phyloP scores from a whole-genome alignment of 371 early-diverging fungal genomes.

The Mucor velutinosus region DNA sequence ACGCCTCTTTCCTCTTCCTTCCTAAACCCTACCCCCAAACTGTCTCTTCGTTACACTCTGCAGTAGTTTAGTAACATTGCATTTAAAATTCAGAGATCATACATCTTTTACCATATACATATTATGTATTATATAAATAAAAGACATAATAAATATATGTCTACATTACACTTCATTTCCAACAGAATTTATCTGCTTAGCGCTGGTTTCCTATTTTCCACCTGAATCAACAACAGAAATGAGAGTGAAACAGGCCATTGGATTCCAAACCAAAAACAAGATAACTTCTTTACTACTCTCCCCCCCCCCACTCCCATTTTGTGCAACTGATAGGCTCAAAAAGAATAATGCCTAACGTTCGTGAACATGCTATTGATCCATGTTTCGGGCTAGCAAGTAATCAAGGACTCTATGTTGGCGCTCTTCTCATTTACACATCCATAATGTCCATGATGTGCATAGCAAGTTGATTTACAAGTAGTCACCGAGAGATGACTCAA shows the following conservation, averaged over 20 bases:
- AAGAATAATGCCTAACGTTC: not conserved
- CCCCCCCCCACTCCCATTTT: not conserved
- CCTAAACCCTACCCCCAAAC: not conserved
- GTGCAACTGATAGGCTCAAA: not conserved
- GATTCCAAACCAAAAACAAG: not conserved
- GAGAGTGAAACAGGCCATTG: not conserved
- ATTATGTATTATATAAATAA: not conserved
- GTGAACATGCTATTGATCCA: not conserved
- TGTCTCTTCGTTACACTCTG: not conserved
- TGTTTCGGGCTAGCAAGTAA: not conserved
- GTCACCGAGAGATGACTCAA: conserved; percentile 21
- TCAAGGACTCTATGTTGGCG: too few species aligned
- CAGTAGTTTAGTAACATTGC: not conserved
- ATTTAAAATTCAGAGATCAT: not conserved
- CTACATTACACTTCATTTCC: not conserved
- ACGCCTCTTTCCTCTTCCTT: conserved; percentile 1
- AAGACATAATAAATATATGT: not conserved
- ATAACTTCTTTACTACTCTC: not conserved
- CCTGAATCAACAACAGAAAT: not conserved
- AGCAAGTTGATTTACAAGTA: conserved; percentile 4
- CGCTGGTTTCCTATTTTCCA: not conserved
- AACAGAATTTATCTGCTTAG: not conserved
- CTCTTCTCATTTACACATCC: not conserved
- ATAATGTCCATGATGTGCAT: not conserved
- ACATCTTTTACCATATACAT: not conserved